Percentiles rank a stretch among this genome's conserved stretches.
Evolutionary conservation across 768 basidiomycete species (phyloP).

Genomic region (Psilocybe cubensis): DNA sequence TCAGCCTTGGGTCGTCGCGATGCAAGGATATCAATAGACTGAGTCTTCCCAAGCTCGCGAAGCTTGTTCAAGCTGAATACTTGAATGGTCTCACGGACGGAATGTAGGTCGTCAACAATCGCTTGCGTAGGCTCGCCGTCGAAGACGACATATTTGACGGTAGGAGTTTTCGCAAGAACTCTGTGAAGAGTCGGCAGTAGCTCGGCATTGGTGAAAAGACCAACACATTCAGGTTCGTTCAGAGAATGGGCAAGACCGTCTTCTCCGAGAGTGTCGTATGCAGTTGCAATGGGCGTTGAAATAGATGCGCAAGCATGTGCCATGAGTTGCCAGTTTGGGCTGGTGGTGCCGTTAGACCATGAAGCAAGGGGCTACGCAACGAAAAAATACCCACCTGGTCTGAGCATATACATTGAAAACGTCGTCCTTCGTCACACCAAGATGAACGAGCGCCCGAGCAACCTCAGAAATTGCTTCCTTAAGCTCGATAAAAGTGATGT

Average conservation of each 20-base stretch:
- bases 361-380: conserved; percentile 5
- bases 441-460: conserved; percentile 70
- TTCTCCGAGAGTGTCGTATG: conserved; percentile 95
- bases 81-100: conserved; percentile 58
- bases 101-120: conserved; percentile 62
- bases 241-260: conserved; percentile 88
- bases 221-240: conserved; percentile 78
- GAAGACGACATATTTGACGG: conserved; percentile 82
- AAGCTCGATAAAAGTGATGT: conserved; percentile 73
- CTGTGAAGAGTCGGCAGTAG: conserved; percentile 79
- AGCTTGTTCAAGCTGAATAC: conserved; percentile 74
- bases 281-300: conserved; percentile 85
- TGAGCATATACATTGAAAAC: conserved; percentile 91
- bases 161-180: conserved; percentile 72
- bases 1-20: conserved; percentile 46
- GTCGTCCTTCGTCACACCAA: conserved; percentile 68
- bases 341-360: conserved; percentile 30
- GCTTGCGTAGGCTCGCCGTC: conserved; percentile 67
- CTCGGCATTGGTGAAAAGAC: conserved; percentile 91
- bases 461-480: conserved; percentile 65
- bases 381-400: conserved; percentile 69
- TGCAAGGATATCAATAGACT: conserved; percentile 55
- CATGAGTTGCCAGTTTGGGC: conserved; percentile 87
- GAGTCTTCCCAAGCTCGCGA: conserved; percentile 61
- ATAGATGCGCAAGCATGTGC: conserved; percentile 82